Evolutionary conservation across 768 basidiomycete species (phyloP).

Genomic region (Mycena crocata): DNA sequence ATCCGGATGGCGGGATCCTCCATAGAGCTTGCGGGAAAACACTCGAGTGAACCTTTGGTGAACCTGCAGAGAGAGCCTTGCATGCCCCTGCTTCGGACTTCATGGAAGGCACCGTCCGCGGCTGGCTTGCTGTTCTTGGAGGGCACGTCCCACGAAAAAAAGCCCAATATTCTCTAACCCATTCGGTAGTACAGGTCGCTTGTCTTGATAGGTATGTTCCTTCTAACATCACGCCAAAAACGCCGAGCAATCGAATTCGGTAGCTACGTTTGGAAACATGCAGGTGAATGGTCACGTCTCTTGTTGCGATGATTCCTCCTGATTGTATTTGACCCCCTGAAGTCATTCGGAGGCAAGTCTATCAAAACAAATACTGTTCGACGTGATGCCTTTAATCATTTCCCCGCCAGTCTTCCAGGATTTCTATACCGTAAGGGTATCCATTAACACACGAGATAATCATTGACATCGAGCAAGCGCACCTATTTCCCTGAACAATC

Average conservation of each 20-base stretch:
- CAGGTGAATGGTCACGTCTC: neutral
- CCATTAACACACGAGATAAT: neutral
- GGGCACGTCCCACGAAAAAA: neutral
- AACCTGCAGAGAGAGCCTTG: neutral
- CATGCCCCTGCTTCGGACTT: conserved; percentile 17
- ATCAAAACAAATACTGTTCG: neutral
- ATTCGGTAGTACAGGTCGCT: neutral
- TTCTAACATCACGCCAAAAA: neutral
- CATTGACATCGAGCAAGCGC: too few species aligned
- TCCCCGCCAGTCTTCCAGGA: neutral
- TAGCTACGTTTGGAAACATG: neutral
- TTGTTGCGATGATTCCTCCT: neutral
- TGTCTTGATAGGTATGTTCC: neutral
- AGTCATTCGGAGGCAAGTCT: neutral
- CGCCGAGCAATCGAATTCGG: too few species aligned
- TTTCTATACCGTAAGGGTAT: neutral
- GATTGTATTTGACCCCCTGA: neutral
- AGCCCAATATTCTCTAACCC: neutral
- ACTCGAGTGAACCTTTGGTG: neutral
- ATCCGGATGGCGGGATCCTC: too few species aligned
- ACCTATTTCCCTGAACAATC: too few species aligned
- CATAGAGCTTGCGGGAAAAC: neutral
- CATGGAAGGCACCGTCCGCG: neutral
- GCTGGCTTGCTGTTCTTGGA: neutral
- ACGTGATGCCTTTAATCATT: neutral